Percentiles rank a stretch among this genome's conserved stretches.
Conservation (phyloP, 148 eudicot genomes). For the Chenopodium quinoa region DNA sequence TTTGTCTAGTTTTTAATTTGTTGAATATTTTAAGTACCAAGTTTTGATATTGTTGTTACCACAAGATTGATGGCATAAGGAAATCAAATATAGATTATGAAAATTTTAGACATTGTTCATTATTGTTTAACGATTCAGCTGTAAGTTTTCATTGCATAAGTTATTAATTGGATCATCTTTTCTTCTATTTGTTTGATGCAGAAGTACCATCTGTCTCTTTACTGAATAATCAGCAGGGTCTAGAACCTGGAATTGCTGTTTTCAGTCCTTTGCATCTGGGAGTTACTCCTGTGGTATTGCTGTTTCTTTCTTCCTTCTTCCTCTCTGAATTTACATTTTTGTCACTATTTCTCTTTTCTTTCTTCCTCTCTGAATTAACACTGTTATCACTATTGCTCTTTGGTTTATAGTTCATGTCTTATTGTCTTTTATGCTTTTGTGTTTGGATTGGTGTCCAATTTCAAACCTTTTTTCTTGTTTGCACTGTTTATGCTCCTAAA, state of each 20-base stretch:
- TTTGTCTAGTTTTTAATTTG: too few species aligned
- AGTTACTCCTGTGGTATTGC: neutral
- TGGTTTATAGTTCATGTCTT: neutral
- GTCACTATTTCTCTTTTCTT: neutral
- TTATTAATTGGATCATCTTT: neutral
- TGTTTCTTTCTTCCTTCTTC: neutral
- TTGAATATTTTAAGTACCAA: too few species aligned
- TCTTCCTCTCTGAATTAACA: neutral
- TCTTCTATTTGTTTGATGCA: neutral
- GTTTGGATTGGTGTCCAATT: neutral
- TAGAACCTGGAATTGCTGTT: neutral
- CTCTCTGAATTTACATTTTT: neutral
- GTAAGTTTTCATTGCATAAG: neutral
- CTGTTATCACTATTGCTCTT: neutral
- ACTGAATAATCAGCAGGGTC: neutral
- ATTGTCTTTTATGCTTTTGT: neutral
- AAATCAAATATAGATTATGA: too few species aligned
- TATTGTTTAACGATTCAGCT: neutral
- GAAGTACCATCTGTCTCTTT: neutral
- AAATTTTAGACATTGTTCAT: too few species aligned
- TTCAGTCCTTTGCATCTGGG: neutral
- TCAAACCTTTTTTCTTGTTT: neutral
- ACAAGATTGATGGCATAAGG: too few species aligned
- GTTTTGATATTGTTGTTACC: too few species aligned
- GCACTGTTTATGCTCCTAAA: neutral